A percentile compares a stretch with the other conserved stretches of the same genome.
These are phyloP conservation scores for Termitomyces sp. DNA, from an alignment of 768 basidiomycete species.

Conservation along the genomic window DNA sequence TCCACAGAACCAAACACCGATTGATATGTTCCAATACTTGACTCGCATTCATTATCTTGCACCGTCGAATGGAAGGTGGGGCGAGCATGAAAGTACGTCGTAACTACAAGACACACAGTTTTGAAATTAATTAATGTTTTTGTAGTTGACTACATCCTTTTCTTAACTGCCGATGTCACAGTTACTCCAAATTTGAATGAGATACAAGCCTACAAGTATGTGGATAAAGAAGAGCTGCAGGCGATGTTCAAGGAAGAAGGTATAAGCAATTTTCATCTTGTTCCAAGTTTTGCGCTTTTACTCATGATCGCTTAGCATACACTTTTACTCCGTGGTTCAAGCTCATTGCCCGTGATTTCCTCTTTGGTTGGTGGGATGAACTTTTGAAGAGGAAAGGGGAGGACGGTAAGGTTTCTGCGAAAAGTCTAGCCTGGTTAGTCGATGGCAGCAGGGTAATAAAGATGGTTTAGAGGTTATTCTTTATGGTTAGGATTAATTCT, in stretches of 20 bases:
- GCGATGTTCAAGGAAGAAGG: slow-evolving; percentile 82
- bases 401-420: slow-evolving; percentile 57
- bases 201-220: slow-evolving; percentile 87
- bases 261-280: slow-evolving; percentile 26
- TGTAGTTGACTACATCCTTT: slow-evolving; percentile 95
- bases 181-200: slow-evolving; percentile 84
- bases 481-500: not conserved
- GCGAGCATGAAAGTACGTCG: slow-evolving; percentile 89
- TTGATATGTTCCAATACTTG: slow-evolving; percentile 88
- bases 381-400: slow-evolving; percentile 55
- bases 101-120: not conserved
- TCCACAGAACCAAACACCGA: slow-evolving; percentile 65
- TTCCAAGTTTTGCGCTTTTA: not conserved
- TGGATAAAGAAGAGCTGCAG: slow-evolving; percentile 84
- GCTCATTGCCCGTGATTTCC: slow-evolving; percentile 92
- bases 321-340: slow-evolving; percentile 99
- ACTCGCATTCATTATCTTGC: slow-evolving; percentile 98
- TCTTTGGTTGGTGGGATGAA: slow-evolving; percentile 99
- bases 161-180: slow-evolving; percentile 84
- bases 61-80: slow-evolving; percentile 89
- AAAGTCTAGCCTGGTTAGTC: slow-evolving; percentile 56
- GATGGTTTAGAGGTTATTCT: slow-evolving; percentile 22
- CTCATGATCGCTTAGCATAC: slow-evolving; percentile 44
- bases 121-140: not conserved
- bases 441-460: slow-evolving; percentile 69